Conservation (phyloP, 163 green algal genomes). For the Chlamydomonas reinhardtii region DNA sequence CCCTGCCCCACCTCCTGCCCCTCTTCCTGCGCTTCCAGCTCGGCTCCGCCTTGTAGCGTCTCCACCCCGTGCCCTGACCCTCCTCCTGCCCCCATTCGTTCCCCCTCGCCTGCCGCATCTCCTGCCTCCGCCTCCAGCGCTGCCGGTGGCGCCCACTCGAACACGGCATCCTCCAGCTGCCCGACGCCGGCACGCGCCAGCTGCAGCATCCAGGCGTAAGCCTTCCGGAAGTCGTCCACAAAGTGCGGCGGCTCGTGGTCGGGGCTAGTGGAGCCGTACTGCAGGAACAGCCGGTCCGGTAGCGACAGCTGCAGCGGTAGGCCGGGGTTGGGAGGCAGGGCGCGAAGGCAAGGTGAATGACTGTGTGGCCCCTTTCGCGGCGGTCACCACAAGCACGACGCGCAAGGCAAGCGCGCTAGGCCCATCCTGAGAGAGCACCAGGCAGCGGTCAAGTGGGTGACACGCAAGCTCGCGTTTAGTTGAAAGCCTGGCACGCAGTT, state of each 20-base stretch:
- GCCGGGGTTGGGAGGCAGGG: no score
- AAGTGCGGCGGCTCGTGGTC: slow-evolving; percentile 37
- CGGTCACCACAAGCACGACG: no score
- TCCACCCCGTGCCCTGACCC: neutral
- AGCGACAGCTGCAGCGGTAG: neutral
- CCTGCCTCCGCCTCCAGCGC: neutral
- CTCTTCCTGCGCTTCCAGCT: neutral
- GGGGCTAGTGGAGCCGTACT: slow-evolving; percentile 4
- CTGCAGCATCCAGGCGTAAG: neutral
- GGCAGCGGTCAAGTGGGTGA: no score
- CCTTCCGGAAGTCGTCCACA: slow-evolving; percentile 2
- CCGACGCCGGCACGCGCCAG: no score
- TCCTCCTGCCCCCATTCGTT: neutral
- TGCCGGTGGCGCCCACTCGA: slow-evolving; percentile 2
- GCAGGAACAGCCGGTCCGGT: slow-evolving; percentile 5
- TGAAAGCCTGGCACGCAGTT: no score
- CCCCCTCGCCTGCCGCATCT: neutral
- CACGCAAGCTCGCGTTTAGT: no score
- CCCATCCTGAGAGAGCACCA: no score
- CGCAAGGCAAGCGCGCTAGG: no score
- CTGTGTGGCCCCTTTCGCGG: no score
- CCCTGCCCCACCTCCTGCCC: neutral
- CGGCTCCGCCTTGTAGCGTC: no score
- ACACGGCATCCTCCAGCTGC: neutral
- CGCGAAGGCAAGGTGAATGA: no score